phyloP scores from a whole-genome alignment of 805 yeast genomes.

The Zygosaccharomyces kombuchaensis region DNA sequence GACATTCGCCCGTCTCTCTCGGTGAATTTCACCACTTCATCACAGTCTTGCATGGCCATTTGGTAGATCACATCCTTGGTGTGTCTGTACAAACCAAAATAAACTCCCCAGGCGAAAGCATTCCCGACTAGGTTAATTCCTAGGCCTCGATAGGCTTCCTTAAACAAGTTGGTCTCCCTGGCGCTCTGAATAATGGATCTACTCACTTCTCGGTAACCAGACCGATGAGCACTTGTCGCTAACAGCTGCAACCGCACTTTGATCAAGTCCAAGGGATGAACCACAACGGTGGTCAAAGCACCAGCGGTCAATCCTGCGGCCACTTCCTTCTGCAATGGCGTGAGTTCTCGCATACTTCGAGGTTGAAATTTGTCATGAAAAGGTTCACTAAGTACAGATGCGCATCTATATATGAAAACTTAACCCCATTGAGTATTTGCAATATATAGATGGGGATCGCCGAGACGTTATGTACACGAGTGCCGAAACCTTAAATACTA shows the following conservation, averaged over 20 bases:
- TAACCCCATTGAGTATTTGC: neutral
- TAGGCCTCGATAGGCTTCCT: slow-evolving; percentile 65
- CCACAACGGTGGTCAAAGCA: slow-evolving; percentile 64
- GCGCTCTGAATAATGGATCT: slow-evolving; percentile 21
- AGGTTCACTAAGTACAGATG: slow-evolving; percentile 1
- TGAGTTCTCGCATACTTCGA: slow-evolving; percentile 6
- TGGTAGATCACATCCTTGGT: slow-evolving; percentile 43
- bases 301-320: slow-evolving; percentile 81
- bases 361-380: neutral
- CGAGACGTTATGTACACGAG: slow-evolving; percentile 2
- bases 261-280: slow-evolving; percentile 87
- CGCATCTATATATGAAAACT: neutral
- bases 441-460: slow-evolving; percentile 1
- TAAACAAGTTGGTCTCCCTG: slow-evolving; percentile 14
- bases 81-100: slow-evolving; percentile 71
- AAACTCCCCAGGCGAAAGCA: slow-evolving; percentile 82
- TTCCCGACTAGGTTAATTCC: slow-evolving; percentile 80
- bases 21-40: slow-evolving; percentile 9
- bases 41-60: slow-evolving; percentile 1
- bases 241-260: slow-evolving; percentile 77
- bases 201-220: slow-evolving; percentile 28
- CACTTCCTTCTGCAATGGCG: slow-evolving; percentile 46
- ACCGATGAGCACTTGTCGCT: slow-evolving; percentile 26
- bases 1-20: slow-evolving; percentile 15
- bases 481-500: slow-evolving; percentile 27